These are phyloP conservation scores for Fagopyrum tataricum DNA, from an alignment of 148 eudicot species.

Conservation along the genomic window DNA sequence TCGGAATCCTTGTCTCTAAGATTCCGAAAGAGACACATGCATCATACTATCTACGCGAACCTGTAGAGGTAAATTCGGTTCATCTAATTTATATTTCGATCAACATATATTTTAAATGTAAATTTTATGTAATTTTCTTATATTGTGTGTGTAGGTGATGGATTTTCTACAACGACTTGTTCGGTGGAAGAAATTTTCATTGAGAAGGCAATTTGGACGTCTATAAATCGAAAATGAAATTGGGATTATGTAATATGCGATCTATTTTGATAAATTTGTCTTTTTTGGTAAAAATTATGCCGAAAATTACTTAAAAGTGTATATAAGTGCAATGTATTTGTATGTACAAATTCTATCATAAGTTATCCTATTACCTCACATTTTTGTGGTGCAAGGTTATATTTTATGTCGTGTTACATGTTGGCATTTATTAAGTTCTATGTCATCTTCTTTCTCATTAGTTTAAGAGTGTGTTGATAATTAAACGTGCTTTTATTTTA, in stretches of 20 bases:
- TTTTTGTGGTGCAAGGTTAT: neutral
- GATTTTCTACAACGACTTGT: slow-evolving; percentile 63
- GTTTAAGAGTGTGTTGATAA: too few species aligned
- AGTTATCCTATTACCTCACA: neutral
- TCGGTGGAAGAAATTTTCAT: slow-evolving; percentile 38
- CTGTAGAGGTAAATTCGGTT: slow-evolving; percentile 49
- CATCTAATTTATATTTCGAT: neutral
- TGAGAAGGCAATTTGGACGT: slow-evolving; percentile 35
- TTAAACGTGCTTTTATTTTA: neutral
- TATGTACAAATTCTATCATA: neutral
- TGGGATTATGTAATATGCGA: neutral
- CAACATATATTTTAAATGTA: neutral
- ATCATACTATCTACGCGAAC: slow-evolving; percentile 70
- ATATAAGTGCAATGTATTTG: neutral
- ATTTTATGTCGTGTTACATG: neutral
- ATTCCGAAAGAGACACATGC: slow-evolving; percentile 80
- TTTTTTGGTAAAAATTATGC: neutral
- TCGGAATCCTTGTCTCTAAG: slow-evolving; percentile 86
- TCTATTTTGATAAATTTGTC: neutral
- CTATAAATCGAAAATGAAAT: neutral
- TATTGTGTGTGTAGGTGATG: slow-evolving; percentile 48
- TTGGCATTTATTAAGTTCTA: neutral
- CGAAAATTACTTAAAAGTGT: neutral
- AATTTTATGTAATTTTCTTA: neutral
- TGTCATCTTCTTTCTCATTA: neutral